Percentiles rank a stretch among this genome's conserved stretches.
Evolutionary conservation across 2,329 filamentous ascomycete genomes (phyloP).

Genomic region (Epichloe sp.): DNA sequence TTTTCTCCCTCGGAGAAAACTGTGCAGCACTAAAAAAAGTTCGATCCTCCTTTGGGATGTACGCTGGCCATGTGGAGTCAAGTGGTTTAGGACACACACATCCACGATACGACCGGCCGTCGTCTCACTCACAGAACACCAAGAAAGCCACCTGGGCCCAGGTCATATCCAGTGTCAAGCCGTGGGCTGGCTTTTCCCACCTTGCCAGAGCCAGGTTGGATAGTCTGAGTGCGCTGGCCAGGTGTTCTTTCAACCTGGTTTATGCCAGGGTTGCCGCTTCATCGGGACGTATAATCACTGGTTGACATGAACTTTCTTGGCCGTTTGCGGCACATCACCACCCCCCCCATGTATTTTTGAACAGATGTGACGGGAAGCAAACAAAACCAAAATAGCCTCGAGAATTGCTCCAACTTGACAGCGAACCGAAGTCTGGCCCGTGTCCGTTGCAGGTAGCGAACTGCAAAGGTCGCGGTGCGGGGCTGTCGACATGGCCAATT

Average conservation of each 20-base stretch:
- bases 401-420: neutral
- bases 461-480: slow-evolving; percentile 2
- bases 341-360: neutral
- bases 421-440: neutral
- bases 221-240: neutral
- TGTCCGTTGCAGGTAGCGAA: neutral
- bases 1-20: slow-evolving; percentile 3
- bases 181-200: neutral
- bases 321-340: slow-evolving; percentile 3
- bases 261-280: slow-evolving; percentile 4
- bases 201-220: neutral
- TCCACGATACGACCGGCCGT: neutral
- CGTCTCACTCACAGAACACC: neutral
- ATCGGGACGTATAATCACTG: slow-evolving; percentile 5
- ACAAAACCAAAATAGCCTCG: slow-evolving; percentile 3
- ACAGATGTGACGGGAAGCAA: neutral
- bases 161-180: neutral
- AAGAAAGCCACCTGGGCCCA: neutral
- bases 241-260: neutral
- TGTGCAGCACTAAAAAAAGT: neutral
- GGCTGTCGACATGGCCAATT: neutral
- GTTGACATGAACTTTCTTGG: neutral
- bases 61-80: neutral
- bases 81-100: neutral
- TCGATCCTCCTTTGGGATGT: neutral